These are phyloP conservation scores for Prunus yedoensis DNA, from an alignment of 331 rosid species.

Conservation along the genomic window DNA sequence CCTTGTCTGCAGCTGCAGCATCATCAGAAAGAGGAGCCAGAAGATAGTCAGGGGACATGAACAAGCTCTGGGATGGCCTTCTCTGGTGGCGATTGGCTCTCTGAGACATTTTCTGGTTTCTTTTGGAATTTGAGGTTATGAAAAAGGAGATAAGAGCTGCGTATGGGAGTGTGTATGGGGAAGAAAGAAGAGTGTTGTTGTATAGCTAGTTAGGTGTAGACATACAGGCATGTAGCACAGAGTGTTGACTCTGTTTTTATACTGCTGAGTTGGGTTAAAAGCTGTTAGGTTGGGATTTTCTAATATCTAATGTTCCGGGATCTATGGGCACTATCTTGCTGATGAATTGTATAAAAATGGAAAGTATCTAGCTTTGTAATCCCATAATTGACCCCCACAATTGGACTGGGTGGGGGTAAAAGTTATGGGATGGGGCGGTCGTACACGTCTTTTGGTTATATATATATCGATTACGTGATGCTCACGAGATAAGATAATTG, in stretches of 20 bases:
- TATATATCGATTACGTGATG: accelerated
- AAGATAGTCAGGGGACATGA: constrained; percentile 15
- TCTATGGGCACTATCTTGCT: neutral
- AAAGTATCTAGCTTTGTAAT: neutral
- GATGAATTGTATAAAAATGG: neutral
- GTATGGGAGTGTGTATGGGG: neutral
- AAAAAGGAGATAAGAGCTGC: neutral
- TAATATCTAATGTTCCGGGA: constrained; percentile 2
- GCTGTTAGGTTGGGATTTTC: neutral
- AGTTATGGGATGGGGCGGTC: neutral
- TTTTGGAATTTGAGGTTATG: neutral
- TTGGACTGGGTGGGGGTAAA: neutral
- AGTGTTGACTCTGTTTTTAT: constrained; percentile 10
- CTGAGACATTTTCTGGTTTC: constrained; percentile 3
- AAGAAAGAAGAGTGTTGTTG: constrained; percentile 8
- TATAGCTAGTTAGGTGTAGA: constrained; percentile 1
- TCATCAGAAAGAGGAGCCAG: neutral
- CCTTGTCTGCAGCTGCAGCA: neutral
- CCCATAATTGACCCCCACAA: neutral
- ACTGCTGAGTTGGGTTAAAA: neutral
- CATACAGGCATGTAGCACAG: neutral
- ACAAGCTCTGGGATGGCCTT: constrained; percentile 23
- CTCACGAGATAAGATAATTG: neutral
- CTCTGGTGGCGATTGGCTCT: constrained; percentile 24
- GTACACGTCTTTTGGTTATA: neutral